Base-by-base conservation (phyloP, 139 green algal species). In the Pycnococcus provasolii region DNA sequence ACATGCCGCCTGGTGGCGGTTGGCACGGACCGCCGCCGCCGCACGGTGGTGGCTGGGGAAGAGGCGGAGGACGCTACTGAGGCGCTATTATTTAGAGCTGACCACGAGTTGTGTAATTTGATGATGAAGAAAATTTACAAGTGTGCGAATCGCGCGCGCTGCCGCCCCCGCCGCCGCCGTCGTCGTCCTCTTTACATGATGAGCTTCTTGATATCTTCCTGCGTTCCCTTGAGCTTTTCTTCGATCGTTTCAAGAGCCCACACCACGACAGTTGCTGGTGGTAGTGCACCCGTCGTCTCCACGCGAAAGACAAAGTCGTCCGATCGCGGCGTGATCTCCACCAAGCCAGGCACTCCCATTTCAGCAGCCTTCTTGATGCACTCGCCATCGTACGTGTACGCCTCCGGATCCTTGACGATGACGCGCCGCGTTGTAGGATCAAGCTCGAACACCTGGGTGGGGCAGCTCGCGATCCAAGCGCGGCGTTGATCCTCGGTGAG, bases 231-330 rank as follows among this genome's bases (percentile, higher is more conserved):
- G 11, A 95, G 64, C 68, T 94, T 93, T 26, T 26, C 3, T n/a
- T 67, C 58, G 42, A 95, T 70, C 41, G 90, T 59, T 41, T 90
- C 78, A 26, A 94, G 70, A 4, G 81, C 85, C 9, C 71, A 75
- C 4, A 73, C 39, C 1, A 96, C 77, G 45, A 96, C 89, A 45
- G 81, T 62, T 58, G 86, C 74, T 2, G 82, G 62, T 8, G 44
- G 54, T 60, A 94, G 72, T 45, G 78, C 85, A 1, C 90, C 90
- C 15, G 87, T 95, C 42, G 77, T 75, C 78, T 97, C 91, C 60
- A 97, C 80, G 11, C 68, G 85, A 77, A 97, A 97, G 39, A 96
- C 79, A 66, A 96, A 97, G 41, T 73, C 72, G 68, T 96, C 87
- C 79, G 89, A 74, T 11, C 68, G 73, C 51, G 81, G 75, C 46